phyloP scores from a whole-genome alignment of 1,284 basidiomycete species.

The Sanghuangporus weigelae region DNA sequence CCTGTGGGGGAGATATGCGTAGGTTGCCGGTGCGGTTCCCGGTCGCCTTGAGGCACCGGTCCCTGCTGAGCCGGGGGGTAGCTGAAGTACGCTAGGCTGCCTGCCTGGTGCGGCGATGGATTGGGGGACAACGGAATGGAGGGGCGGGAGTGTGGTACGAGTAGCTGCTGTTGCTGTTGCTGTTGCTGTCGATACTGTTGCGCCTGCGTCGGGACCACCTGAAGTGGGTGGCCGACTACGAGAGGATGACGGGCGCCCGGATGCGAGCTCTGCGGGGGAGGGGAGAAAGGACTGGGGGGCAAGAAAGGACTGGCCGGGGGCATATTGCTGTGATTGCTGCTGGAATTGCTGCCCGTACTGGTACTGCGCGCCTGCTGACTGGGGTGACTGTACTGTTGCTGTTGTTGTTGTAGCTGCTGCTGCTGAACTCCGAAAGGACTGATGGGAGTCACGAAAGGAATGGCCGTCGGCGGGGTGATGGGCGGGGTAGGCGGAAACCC shows the following conservation, averaged over 20 bases:
- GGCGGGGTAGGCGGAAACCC: constrained; percentile 19
- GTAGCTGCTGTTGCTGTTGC: constrained; percentile 18
- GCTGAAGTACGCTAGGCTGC: constrained; percentile 43
- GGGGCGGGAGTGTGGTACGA: constrained; percentile 57
- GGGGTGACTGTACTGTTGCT: not conserved
- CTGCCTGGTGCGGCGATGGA: constrained; percentile 37
- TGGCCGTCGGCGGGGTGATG: constrained; percentile 35
- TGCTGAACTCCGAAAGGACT: constrained; percentile 57
- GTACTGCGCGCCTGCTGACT: constrained; percentile 33
- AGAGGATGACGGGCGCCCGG: constrained; percentile 40
- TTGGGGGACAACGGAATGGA: constrained; percentile 68
- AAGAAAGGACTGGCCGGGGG: constrained; percentile 56
- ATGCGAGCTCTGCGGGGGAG: constrained; percentile 30
- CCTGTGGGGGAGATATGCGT: constrained; percentile 34
- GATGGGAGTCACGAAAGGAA: constrained; percentile 68
- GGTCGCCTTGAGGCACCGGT: constrained; percentile 33
- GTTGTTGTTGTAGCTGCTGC: not conserved
- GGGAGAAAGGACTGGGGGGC: constrained; percentile 40
- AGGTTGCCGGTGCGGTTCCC: constrained; percentile 45
- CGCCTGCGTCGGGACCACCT: constrained; percentile 19
- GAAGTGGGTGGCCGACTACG: constrained; percentile 37
- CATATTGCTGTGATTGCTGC: constrained; percentile 27
- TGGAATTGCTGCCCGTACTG: constrained; percentile 13
- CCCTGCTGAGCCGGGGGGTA: constrained; percentile 32
- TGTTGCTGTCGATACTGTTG: not conserved